phyloP scores from a whole-genome alignment of 805 yeast genomes.

The Vanderwaltozyma verrucispora region DNA sequence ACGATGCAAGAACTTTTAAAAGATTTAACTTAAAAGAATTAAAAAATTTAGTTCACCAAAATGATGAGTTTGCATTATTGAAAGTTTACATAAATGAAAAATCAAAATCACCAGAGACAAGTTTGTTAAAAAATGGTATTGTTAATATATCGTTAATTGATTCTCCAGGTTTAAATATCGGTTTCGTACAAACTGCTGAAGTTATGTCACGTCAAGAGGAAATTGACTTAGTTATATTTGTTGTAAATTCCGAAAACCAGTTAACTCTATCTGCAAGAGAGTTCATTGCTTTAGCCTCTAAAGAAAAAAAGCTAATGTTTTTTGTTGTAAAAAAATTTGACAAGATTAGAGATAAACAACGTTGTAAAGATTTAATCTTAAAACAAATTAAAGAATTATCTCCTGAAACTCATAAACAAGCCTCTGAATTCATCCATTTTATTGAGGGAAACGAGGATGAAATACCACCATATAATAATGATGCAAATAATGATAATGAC shows the following conservation, averaged over 20 bases:
- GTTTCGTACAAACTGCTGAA: slow-evolving; percentile 87
- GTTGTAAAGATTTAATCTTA: slow-evolving; percentile 66
- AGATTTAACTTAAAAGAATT: slow-evolving; percentile 44
- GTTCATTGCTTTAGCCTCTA: slow-evolving; percentile 80
- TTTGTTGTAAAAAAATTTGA: slow-evolving; percentile 93
- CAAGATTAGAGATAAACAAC: slow-evolving; percentile 66
- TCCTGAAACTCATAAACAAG: slow-evolving; percentile 83
- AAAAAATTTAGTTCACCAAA: slow-evolving; percentile 59
- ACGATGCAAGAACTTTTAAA: slow-evolving; percentile 58
- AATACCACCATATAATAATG: slow-evolving; percentile 30
- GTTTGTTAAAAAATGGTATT: slow-evolving; percentile 77
- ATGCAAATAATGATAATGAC: slow-evolving; percentile 27
- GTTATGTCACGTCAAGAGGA: slow-evolving; percentile 95
- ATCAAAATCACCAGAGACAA: slow-evolving; percentile 48
- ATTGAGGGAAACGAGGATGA: slow-evolving; percentile 41
- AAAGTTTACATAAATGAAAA: slow-evolving; percentile 75
- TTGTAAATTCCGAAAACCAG: slow-evolving; percentile 92
- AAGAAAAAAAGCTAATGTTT: slow-evolving; percentile 83
- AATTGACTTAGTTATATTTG: slow-evolving; percentile 91
- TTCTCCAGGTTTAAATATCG: slow-evolving; percentile 95
- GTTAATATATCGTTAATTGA: slow-evolving; percentile 89
- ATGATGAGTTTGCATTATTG: slow-evolving; percentile 60
- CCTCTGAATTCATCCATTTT: slow-evolving; percentile 89
- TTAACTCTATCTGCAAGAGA: slow-evolving; percentile 91
- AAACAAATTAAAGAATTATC: slow-evolving; percentile 78